Conservation (phyloP, 306 rosid species). For the Trifolium repens region DNA sequence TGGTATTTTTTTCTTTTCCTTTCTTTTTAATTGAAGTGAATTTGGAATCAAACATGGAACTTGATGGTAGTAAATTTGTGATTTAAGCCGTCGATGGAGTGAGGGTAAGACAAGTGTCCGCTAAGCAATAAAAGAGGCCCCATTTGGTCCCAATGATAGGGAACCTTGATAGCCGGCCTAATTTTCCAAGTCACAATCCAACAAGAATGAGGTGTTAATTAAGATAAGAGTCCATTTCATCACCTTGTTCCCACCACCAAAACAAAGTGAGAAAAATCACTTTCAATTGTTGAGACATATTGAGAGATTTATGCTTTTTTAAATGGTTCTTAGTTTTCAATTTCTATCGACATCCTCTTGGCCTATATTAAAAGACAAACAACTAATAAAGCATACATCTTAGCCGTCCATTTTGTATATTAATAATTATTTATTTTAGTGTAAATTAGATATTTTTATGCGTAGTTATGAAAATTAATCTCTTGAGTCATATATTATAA, state of each 20-base stretch:
- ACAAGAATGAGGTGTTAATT: constrained; percentile 30
- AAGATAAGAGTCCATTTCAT: constrained; percentile 32
- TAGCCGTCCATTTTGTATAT: constrained; percentile 3
- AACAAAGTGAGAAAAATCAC: constrained; percentile 36
- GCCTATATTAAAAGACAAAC: not conserved
- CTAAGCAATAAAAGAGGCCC: constrained; percentile 17
- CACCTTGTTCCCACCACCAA: constrained; percentile 45
- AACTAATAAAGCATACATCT: not conserved
- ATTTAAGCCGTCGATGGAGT: constrained; percentile 34
- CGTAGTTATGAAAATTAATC: no score
- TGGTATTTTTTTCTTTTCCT: not conserved
- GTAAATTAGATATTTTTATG: no score
- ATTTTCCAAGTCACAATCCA: constrained; percentile 51
- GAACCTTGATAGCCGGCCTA: constrained; percentile 48
- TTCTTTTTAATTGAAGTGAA: not conserved
- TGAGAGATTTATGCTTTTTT: constrained; percentile 11
- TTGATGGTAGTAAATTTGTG: constrained; percentile 8
- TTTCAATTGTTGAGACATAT: constrained; percentile 34
- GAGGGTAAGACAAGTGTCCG: constrained; percentile 40
- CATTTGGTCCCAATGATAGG: constrained; percentile 55
- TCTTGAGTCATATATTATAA: no score
- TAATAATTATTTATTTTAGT: no score
- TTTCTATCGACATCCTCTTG: constrained; percentile 4
- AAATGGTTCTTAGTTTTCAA: constrained; percentile 26
- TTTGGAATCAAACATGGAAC: constrained; percentile 28